Evolutionary conservation across 768 basidiomycete species (phyloP).

Genomic region (Lentinula detonsa): DNA sequence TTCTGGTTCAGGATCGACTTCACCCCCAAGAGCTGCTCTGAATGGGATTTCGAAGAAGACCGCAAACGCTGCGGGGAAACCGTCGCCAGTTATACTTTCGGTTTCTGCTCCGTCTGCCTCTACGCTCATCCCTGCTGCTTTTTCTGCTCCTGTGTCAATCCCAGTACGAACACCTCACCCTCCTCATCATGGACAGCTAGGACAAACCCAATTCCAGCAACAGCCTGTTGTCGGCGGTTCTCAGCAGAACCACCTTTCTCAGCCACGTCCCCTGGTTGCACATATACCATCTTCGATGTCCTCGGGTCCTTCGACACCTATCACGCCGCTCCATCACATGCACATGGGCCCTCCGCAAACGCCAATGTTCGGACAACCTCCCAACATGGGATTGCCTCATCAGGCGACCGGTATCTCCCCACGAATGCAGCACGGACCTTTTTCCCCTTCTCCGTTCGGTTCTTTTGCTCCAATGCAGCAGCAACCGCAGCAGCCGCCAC

Average conservation of each 20-base stretch:
- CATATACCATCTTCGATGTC: not conserved
- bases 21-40: conserved; percentile 19
- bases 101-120: not conserved
- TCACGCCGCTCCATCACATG: conserved; percentile 29
- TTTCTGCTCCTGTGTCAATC: conserved; percentile 11
- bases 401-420: conserved; percentile 41
- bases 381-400: conserved; percentile 34
- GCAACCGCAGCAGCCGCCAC: not conserved
- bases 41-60: conserved; percentile 58
- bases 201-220: conserved; percentile 10
- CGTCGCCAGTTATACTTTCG: not conserved
- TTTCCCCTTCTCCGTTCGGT: conserved; percentile 46
- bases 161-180: not conserved
- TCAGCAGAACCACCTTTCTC: conserved; percentile 27
- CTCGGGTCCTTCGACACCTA: conserved; percentile 1
- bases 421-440: conserved; percentile 34
- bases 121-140: conserved; percentile 4
- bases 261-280: conserved; percentile 11
- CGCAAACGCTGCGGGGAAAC: conserved; percentile 34
- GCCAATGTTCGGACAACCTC: conserved; percentile 41
- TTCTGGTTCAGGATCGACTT: not conserved
- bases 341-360: conserved; percentile 39
- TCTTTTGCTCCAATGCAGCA: conserved; percentile 32
- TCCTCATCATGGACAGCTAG: no score
- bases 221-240: conserved; percentile 11